A percentile compares a stretch with the other conserved stretches of the same genome.
Conservation (phyloP, 208 protist species). For the Trypanosoma vivax region DNA sequence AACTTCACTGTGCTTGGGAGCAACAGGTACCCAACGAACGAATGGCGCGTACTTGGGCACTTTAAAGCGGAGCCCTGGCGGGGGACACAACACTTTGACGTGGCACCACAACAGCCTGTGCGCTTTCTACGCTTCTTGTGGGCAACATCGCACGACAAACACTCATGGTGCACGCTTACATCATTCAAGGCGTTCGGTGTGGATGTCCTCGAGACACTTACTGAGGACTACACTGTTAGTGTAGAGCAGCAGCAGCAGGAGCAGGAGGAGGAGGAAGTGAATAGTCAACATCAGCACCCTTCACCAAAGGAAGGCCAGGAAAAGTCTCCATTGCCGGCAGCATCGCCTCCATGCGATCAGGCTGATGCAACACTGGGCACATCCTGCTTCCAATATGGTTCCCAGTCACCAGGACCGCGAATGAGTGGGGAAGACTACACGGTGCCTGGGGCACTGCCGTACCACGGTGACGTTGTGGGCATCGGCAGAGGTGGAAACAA, state of each 20-base stretch:
- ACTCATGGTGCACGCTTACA: slow-evolving; percentile 39
- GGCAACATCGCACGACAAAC: slow-evolving; percentile 21
- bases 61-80: slow-evolving; percentile 24
- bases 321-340: too few species aligned
- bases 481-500: background rate
- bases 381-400: too few species aligned
- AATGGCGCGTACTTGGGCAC: slow-evolving; percentile 28
- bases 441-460: too few species aligned
- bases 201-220: slow-evolving; percentile 33
- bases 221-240: slow-evolving; percentile 15
- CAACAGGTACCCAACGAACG: slow-evolving; percentile 27
- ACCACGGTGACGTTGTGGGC: background rate
- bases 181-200: slow-evolving; percentile 26
- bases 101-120: slow-evolving; percentile 19
- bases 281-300: background rate
- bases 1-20: slow-evolving; percentile 35
- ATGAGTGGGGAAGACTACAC: too few species aligned
- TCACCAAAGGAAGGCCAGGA: background rate
- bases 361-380: too few species aligned
- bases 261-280: background rate
- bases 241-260: slow-evolving; percentile 4
- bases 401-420: too few species aligned
- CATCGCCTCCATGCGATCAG: too few species aligned
- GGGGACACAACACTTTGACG: slow-evolving; percentile 28
- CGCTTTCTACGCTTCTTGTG: slow-evolving; percentile 32